These are phyloP conservation scores for Globisporangium abappressorium DNA, from an alignment of 352 stramenopile genomes.

Conservation along the genomic window DNA sequence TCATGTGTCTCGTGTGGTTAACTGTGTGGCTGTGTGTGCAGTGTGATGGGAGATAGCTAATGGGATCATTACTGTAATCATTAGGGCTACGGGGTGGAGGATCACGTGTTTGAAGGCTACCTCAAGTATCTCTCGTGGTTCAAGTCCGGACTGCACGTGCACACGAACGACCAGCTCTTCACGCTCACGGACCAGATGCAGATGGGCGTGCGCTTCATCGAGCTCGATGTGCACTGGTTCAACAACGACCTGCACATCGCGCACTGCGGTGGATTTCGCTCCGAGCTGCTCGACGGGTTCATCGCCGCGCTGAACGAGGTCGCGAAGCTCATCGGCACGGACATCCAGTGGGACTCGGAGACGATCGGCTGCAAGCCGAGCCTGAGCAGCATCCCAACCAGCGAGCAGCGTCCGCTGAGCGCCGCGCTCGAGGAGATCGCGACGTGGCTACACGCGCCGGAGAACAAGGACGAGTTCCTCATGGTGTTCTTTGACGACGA, in stretches of 20 bases:
- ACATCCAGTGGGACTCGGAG: constrained; percentile 66
- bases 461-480: constrained; percentile 66
- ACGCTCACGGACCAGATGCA: constrained; percentile 63
- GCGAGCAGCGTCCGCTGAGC: constrained; percentile 46
- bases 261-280: constrained; percentile 65
- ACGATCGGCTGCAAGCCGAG: constrained; percentile 72
- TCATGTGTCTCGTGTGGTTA: background rate
- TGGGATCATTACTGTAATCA: background rate
- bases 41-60: background rate
- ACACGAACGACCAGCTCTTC: constrained; percentile 72
- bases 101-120: constrained; percentile 62
- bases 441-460: constrained; percentile 51
- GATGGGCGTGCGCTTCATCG: constrained; percentile 63
- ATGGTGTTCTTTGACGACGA: constrained; percentile 87
- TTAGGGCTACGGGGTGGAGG: constrained; percentile 62
- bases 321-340: constrained; percentile 44
- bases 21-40: background rate
- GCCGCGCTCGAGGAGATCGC: constrained; percentile 49
- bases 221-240: constrained; percentile 73
- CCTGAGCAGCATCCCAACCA: constrained; percentile 61
- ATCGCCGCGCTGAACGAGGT: constrained; percentile 67
- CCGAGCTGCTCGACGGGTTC: constrained; percentile 51
- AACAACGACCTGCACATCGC: constrained; percentile 61
- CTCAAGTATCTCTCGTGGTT: constrained; percentile 59
- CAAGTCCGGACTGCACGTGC: constrained; percentile 45